A percentile compares a stretch with the other conserved stretches of the same genome.
These are phyloP conservation scores for Boletus reticuloceps DNA, from an alignment of 768 basidiomycete genomes.

Conservation along the genomic window DNA sequence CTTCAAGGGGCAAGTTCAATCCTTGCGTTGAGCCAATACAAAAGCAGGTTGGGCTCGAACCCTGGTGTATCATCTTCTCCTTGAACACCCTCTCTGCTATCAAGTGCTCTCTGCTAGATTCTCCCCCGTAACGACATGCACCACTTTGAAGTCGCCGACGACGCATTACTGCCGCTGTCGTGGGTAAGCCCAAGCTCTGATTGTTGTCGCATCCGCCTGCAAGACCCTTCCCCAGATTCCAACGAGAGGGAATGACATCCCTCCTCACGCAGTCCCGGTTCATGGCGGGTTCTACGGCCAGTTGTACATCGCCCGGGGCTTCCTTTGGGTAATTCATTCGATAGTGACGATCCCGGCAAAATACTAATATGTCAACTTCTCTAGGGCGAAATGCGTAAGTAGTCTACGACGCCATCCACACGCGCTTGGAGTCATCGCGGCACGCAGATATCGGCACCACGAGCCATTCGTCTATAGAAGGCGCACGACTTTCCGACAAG, in stretches of 20 bases:
- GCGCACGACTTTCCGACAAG: slow-evolving; percentile 14
- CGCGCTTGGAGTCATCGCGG: background rate
- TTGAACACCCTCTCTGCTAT: too few species aligned
- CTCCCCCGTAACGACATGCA: background rate
- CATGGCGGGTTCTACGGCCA: slow-evolving; percentile 1
- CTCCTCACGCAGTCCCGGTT: slow-evolving; percentile 17
- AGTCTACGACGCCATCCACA: background rate
- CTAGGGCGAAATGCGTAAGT: slow-evolving; percentile 22
- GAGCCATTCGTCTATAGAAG: slow-evolving; percentile 5
- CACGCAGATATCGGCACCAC: slow-evolving; percentile 16
- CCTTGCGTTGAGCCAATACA: too few species aligned
- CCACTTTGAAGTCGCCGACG: background rate
- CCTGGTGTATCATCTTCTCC: too few species aligned
- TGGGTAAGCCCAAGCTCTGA: slow-evolving; percentile 12
- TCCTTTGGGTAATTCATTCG: slow-evolving; percentile 8
- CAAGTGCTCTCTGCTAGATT: too few species aligned
- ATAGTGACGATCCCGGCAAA: background rate
- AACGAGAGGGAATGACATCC: slow-evolving; percentile 18
- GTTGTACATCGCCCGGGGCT: slow-evolving; percentile 20
- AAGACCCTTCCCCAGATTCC: slow-evolving; percentile 2
- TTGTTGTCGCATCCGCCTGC: background rate
- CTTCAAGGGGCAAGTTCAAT: too few species aligned
- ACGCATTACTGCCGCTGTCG: slow-evolving; percentile 5
- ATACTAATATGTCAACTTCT: background rate
- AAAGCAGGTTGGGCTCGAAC: too few species aligned